Evolutionary conservation across 345 rosid genomes (phyloP).

Genomic region (Luvunga scandens): DNA sequence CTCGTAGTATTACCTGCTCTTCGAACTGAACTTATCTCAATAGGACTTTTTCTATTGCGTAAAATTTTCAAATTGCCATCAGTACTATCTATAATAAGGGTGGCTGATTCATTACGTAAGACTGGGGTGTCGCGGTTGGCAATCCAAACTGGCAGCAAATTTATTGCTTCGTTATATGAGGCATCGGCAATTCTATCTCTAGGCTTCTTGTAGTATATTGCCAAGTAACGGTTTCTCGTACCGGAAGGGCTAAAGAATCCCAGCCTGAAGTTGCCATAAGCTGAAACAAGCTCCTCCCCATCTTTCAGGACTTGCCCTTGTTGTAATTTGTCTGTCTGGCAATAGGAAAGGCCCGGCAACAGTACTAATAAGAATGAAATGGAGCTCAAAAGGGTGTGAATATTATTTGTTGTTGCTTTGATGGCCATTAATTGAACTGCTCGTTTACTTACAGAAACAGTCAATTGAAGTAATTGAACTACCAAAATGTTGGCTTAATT

Average conservation of each 20-base stretch:
- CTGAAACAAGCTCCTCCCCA: constrained; percentile 5
- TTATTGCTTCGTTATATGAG: no score
- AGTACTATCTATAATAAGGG: no score
- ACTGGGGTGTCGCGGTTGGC: no score
- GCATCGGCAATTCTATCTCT: no score
- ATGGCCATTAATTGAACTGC: background rate
- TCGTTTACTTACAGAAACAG: no score
- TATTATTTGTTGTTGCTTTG: background rate
- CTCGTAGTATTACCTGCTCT: background rate
- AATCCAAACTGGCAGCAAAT: no score
- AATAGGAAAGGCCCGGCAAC: background rate
- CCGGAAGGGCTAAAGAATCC: constrained; percentile 7
- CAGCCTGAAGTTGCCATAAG: constrained; percentile 3
- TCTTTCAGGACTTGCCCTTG: constrained; percentile 16
- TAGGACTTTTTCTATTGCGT: background rate
- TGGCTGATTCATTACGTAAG: no score
- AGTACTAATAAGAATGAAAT: background rate
- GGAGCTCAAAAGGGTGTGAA: background rate
- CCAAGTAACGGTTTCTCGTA: background rate
- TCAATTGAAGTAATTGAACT: no score
- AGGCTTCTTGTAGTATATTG: background rate
- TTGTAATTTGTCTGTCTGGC: constrained; percentile 6
- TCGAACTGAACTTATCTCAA: background rate
- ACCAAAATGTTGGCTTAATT: no score
- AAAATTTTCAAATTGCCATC: constrained; percentile 12